Percentiles rank a stretch among this genome's conserved stretches.
These are phyloP conservation scores for Tricholoma matsutake DNA, from an alignment of 768 basidiomycete genomes.

Conservation along the genomic window DNA sequence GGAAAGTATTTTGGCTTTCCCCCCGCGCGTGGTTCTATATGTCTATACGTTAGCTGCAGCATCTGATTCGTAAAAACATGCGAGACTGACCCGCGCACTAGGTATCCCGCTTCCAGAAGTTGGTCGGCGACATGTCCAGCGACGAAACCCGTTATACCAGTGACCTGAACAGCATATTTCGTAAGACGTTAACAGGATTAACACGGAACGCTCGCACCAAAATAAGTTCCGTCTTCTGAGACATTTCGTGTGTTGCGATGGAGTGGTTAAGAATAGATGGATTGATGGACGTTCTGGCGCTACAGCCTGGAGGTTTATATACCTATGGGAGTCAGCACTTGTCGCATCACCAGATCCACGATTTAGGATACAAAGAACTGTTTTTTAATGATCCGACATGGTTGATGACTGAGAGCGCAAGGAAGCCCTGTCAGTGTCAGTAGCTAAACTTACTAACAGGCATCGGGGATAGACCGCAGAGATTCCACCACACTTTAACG, in stretches of 20 bases:
- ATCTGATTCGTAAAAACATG: neutral
- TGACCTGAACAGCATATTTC: conserved; percentile 29
- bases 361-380: too few relatives aligned
- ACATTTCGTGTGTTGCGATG: too few relatives aligned
- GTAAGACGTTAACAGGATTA: too few relatives aligned
- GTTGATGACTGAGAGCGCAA: too few relatives aligned
- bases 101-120: conserved; percentile 33
- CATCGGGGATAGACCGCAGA: conserved; percentile 1
- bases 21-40: conserved; percentile 30
- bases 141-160: conserved; percentile 39
- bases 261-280: too few relatives aligned
- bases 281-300: too few relatives aligned
- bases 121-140: conserved; percentile 35
- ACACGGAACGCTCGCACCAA: conserved; percentile 7
- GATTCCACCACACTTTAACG: neutral
- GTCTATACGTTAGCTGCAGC: neutral
- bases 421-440: conserved; percentile 11
- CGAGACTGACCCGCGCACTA: conserved; percentile 35
- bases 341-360: too few relatives aligned
- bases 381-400: too few relatives aligned
- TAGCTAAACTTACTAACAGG: neutral
- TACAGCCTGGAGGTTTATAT: too few relatives aligned
- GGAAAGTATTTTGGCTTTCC: conserved; percentile 24
- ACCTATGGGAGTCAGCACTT: too few relatives aligned
- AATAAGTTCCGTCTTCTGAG: conserved; percentile 11